These are phyloP conservation scores for Talaromyces albobiverticillius DNA, from an alignment of 2,329 filamentous ascomycete species.

Conservation along the genomic window DNA sequence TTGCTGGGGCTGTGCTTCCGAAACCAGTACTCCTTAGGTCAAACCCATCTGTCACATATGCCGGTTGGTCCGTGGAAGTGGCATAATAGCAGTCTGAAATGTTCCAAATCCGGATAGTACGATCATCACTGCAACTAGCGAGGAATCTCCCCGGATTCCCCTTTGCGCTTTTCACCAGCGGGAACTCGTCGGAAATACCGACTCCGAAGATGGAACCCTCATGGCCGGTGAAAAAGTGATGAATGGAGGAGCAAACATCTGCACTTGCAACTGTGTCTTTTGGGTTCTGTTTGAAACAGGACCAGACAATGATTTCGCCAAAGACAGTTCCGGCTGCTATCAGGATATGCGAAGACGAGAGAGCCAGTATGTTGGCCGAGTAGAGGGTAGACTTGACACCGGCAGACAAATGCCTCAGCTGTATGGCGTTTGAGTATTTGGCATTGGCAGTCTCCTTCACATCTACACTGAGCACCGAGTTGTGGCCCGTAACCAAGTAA, in stretches of 20 bases:
- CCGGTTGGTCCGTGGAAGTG: conserved; percentile 27
- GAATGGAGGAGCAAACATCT: conserved; percentile 41
- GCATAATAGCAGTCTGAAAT: conserved; percentile 56
- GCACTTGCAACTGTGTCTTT: conserved; percentile 14
- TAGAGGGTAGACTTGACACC: conserved; percentile 78
- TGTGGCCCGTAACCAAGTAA: conserved; percentile 79
- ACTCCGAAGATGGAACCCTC: conserved; percentile 95
- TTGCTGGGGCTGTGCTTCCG: conserved; percentile 39
- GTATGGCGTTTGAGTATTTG: conserved; percentile 24
- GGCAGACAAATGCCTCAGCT: conserved; percentile 43
- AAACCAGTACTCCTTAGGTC: conserved; percentile 61
- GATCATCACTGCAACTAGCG: conserved; percentile 90
- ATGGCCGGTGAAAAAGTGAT: conserved; percentile 64
- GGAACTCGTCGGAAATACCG: conserved; percentile 61
- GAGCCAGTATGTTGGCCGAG: conserved; percentile 70
- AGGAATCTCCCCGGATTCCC: conserved; percentile 59
- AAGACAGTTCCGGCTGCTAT: conserved; percentile 90
- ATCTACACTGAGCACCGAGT: conserved; percentile 64
- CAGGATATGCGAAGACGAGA: conserved; percentile 59
- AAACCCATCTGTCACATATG: conserved; percentile 33
- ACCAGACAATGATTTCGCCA: conserved; percentile 91
- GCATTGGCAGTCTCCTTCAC: conserved; percentile 17
- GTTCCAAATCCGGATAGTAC: conserved; percentile 86
- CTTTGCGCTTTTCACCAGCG: conserved; percentile 34
- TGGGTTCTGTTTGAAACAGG: conserved; percentile 48